Evolutionary conservation across 768 basidiomycete species (phyloP).

Genomic region (Nevesoporus exiguus): DNA sequence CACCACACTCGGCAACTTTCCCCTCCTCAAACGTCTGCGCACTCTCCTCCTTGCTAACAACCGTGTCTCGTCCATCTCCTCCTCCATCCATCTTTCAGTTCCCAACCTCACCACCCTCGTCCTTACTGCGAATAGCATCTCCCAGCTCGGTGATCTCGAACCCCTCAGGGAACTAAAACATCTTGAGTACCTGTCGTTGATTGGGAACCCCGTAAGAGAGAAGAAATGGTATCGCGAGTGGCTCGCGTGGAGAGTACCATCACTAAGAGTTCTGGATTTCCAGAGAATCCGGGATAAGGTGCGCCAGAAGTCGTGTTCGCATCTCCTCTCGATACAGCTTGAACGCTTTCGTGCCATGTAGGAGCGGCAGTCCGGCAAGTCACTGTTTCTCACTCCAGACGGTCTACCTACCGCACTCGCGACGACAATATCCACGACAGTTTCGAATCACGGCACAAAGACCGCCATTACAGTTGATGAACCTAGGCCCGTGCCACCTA

Average conservation of each 20-base stretch:
- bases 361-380: conserved; percentile 75
- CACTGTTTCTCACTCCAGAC: conserved; percentile 79
- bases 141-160: conserved; percentile 82
- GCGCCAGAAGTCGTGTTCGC: conserved; percentile 41
- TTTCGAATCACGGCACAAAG: conserved; percentile 66
- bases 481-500: conserved; percentile 54
- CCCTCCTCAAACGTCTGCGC: conserved; percentile 77
- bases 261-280: conserved; percentile 90
- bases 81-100: conserved; percentile 76
- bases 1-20: conserved; percentile 76
- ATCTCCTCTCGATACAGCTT: conserved; percentile 20
- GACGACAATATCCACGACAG: conserved; percentile 69
- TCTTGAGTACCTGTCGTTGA: conserved; percentile 70
- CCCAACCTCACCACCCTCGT: conserved; percentile 83
- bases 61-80: conserved; percentile 78
- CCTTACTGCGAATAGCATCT: conserved; percentile 77
- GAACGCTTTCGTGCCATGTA: conserved; percentile 37
- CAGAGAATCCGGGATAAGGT: conserved; percentile 95
- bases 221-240: conserved; percentile 97
- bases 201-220: conserved; percentile 84
- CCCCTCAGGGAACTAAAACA: conserved; percentile 72
- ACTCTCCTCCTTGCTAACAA: conserved; percentile 89
- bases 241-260: conserved; percentile 85
- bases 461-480: conserved; percentile 67
- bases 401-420: conserved; percentile 76